These are phyloP conservation scores for Dendrobium huoshanense DNA, from an alignment of 106 monocot genomes.

Conservation along the genomic window DNA sequence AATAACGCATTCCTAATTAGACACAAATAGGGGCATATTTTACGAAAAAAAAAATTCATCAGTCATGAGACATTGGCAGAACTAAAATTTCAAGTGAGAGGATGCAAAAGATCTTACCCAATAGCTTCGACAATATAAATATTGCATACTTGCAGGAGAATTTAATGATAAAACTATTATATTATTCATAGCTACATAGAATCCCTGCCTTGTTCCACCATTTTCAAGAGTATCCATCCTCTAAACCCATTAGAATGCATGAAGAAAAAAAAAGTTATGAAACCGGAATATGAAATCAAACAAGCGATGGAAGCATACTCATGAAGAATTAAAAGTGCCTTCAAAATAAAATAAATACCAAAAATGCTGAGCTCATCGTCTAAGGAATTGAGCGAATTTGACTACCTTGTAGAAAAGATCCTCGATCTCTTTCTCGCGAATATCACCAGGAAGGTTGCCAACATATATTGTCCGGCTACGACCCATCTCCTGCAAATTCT, in stretches of 20 bases:
- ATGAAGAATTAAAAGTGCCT: background rate
- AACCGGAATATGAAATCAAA: background rate
- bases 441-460: slow-evolving; percentile 80
- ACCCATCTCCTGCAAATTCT: slow-evolving; percentile 1
- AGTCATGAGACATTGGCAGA: too few species aligned
- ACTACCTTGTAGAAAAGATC: slow-evolving; percentile 89
- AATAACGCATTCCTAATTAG: background rate
- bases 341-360: background rate
- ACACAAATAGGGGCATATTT: background rate
- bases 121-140: too few species aligned
- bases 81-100: too few species aligned
- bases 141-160: too few species aligned
- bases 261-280: background rate
- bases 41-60: background rate
- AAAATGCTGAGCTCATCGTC: background rate
- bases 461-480: slow-evolving; percentile 58
- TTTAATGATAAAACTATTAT: too few species aligned
- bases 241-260: background rate
- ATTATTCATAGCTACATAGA: too few species aligned
- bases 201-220: too few species aligned
- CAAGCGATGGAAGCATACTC: background rate
- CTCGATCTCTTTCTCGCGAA: slow-evolving; percentile 80
- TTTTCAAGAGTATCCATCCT: background rate
- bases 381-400: background rate
- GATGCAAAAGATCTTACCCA: too few species aligned